Conservation (phyloP, 805 yeast species). For the Pichia heedii region DNA sequence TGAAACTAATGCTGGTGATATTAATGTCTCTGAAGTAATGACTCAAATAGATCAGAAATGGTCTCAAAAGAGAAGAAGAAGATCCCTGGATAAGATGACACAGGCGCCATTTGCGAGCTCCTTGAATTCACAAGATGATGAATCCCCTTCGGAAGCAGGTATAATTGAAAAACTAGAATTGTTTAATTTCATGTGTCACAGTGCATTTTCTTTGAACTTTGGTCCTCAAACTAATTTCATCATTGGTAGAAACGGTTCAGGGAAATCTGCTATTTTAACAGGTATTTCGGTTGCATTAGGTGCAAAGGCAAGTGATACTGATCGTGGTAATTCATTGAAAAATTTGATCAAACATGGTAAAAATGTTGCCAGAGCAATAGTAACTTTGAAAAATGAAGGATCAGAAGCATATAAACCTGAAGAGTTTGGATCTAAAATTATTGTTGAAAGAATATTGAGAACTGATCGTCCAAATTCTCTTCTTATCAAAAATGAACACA, state of each 20-base stretch:
- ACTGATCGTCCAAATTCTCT: slow-evolving; percentile 47
- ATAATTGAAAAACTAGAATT: slow-evolving; percentile 54
- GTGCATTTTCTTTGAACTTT: slow-evolving; percentile 60
- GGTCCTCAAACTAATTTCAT: slow-evolving; percentile 81
- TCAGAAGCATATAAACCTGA: slow-evolving; percentile 56
- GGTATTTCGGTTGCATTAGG: slow-evolving; percentile 85
- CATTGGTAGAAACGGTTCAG: slow-evolving; percentile 86
- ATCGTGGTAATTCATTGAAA: slow-evolving; percentile 66
- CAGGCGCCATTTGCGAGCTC: slow-evolving; percentile 11
- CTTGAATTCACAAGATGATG: slow-evolving; percentile 13
- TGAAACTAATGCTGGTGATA: slow-evolving; percentile 4
- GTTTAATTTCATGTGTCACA: slow-evolving; percentile 85
- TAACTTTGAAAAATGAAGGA: slow-evolving; percentile 58
- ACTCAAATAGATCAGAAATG: slow-evolving; percentile 22
- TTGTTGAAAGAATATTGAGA: slow-evolving; percentile 58
- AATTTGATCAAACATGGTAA: slow-evolving; percentile 72
- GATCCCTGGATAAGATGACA: slow-evolving; percentile 16
- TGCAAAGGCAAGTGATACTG: slow-evolving; percentile 79
- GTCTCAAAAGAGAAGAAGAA: slow-evolving; percentile 7
- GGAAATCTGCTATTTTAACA: slow-evolving; percentile 81
- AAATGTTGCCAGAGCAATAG: slow-evolving; percentile 53
- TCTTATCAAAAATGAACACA: slow-evolving; percentile 41
- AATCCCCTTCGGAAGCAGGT: slow-evolving; percentile 46
- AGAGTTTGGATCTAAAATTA: slow-evolving; percentile 58
- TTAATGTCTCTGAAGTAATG: slow-evolving; percentile 21